A percentile compares a stretch with the other conserved stretches of the same genome.
phyloP scores from a whole-genome alignment of 345 rosid genomes.

The Erysimum cheiranthoides region DNA sequence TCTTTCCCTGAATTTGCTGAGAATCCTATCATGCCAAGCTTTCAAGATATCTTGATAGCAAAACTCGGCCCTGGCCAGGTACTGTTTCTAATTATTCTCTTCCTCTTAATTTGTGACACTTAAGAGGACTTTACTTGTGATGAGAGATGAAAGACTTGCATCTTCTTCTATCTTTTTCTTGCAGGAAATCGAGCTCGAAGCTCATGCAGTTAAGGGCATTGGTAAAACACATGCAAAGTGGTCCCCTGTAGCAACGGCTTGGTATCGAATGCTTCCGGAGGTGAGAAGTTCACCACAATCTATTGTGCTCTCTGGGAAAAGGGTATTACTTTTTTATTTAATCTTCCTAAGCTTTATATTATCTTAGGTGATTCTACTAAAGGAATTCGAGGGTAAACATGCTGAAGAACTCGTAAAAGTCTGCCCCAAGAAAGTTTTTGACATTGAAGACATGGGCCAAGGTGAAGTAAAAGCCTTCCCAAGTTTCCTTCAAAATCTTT shows the following conservation, averaged over 20 bases:
- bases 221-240: constrained; percentile 97
- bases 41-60: constrained; percentile 68
- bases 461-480: constrained; percentile 52
- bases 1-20: constrained; percentile 57
- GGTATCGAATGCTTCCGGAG: constrained; percentile 99
- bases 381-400: constrained; percentile 57
- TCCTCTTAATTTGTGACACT: constrained; percentile 3
- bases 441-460: constrained; percentile 79
- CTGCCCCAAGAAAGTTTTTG: constrained; percentile 79
- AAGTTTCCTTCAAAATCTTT: too few relatives aligned
- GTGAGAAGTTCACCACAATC: constrained; percentile 47
- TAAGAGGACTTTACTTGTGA: neutral
- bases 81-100: constrained; percentile 21
- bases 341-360: neutral
- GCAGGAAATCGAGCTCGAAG: constrained; percentile 95
- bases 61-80: constrained; percentile 92
- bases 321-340: neutral
- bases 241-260: constrained; percentile 97
- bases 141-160: constrained; percentile 12
- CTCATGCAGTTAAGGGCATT: constrained; percentile 92
- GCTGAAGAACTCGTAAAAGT: constrained; percentile 65
- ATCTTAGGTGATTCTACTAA: constrained; percentile 62
- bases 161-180: neutral
- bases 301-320: neutral
- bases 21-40: constrained; percentile 57